These are phyloP conservation scores for Colletotrichum horii DNA, from an alignment of 2,329 filamentous ascomycete species.

Conservation along the genomic window DNA sequence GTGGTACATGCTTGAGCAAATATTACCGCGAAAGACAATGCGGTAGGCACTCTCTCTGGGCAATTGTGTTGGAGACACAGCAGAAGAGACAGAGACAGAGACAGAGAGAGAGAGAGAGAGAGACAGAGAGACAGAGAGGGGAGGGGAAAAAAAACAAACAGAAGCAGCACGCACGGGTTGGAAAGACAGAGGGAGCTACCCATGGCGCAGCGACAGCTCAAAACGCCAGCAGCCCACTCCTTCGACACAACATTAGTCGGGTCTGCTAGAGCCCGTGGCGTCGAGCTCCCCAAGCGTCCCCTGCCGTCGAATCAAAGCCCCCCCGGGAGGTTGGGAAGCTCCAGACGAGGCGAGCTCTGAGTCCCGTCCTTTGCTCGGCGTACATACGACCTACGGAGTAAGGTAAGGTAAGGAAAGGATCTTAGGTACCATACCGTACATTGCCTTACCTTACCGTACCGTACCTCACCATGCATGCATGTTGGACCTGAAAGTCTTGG, in stretches of 20 bases:
- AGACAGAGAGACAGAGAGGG: too few relatives aligned
- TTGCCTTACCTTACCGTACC: neutral
- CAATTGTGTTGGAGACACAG: too few relatives aligned
- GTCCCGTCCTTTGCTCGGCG: neutral
- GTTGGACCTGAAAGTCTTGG: neutral
- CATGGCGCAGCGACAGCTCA: slow-evolving; percentile 1
- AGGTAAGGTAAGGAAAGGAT: too few relatives aligned
- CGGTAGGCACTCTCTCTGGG: too few relatives aligned
- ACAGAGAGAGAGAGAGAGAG: too few relatives aligned
- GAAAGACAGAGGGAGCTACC: neutral
- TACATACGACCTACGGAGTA: too few relatives aligned
- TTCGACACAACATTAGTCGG: slow-evolving; percentile 14
- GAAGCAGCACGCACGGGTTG: too few relatives aligned
- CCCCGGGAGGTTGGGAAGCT: neutral
- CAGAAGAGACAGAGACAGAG: too few relatives aligned
- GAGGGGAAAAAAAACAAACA: too few relatives aligned
- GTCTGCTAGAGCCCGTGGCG: slow-evolving; percentile 7
- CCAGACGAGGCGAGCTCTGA: slow-evolving; percentile 2
- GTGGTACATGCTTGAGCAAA: neutral
- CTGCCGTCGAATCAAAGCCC: neutral
- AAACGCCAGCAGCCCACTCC: slow-evolving; percentile 14
- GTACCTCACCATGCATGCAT: neutral
- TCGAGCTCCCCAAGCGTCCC: slow-evolving; percentile 2
- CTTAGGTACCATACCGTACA: too few relatives aligned
- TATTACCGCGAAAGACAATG: too few relatives aligned